A percentile compares a stretch with the other conserved stretches of the same genome.
These are phyloP conservation scores for Nakazawaea populi DNA, from an alignment of 805 yeast species.

Conservation along the genomic window DNA sequence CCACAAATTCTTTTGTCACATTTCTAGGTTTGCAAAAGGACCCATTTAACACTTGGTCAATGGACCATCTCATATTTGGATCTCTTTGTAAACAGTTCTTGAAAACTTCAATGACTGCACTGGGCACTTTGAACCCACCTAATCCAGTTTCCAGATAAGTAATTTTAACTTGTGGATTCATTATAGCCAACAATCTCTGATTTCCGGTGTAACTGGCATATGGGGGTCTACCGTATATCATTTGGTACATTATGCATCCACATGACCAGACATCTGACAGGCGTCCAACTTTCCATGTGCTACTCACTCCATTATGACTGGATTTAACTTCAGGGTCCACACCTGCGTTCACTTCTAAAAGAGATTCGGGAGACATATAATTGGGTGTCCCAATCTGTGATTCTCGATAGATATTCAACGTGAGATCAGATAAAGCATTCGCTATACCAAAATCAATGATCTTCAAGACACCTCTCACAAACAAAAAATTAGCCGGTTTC, in stretches of 20 bases:
- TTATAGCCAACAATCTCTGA: conserved; percentile 75
- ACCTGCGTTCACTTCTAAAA: conserved; percentile 49
- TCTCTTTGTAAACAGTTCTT: conserved; percentile 66
- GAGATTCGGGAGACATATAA: conserved; percentile 97
- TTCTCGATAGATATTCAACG: conserved; percentile 83
- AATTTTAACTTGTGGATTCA: conserved; percentile 74
- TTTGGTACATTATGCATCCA: conserved; percentile 92
- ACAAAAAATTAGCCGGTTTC: conserved; percentile 65
- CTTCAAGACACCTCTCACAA: conserved; percentile 79
- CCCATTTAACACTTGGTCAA: conserved; percentile 52
- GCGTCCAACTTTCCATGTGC: conserved; percentile 75
- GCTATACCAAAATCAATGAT: conserved; percentile 95
- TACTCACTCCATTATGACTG: conserved; percentile 8
- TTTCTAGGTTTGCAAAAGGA: conserved; percentile 72
- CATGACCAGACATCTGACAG: conserved; percentile 98
- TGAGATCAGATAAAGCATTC: conserved; percentile 89
- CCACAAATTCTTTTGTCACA: conserved; percentile 59
- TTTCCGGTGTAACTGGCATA: conserved; percentile 74
- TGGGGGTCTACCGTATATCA: conserved; percentile 92
- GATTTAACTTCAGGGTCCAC: conserved; percentile 13
- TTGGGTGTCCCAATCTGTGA: conserved; percentile 93
- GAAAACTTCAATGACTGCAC: conserved; percentile 64
- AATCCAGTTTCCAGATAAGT: conserved; percentile 57
- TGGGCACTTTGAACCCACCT: conserved; percentile 60
- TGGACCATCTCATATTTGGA: conserved; percentile 61